Percentiles rank a stretch among this genome's conserved stretches.
phyloP scores from a whole-genome alignment of 306 rosid genomes.

The Fragaria nilgerrensis region DNA sequence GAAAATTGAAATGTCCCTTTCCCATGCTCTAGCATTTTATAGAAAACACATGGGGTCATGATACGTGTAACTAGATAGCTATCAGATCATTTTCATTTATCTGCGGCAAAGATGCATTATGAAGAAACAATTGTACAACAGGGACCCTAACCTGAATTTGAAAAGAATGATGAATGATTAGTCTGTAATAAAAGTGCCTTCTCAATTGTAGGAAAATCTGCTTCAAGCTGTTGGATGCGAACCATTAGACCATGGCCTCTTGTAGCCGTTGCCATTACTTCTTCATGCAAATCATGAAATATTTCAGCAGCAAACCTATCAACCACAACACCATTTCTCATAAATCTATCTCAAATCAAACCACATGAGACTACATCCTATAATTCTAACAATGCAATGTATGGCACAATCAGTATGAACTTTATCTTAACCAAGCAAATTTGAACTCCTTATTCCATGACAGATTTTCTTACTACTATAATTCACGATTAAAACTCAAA shows the following conservation, averaged over 20 bases:
- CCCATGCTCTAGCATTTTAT: neutral
- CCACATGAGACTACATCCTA: neutral
- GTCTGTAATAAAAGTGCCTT: constrained; percentile 69
- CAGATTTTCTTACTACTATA: neutral
- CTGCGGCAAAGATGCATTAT: neutral
- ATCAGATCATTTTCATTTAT: neutral
- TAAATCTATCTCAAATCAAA: neutral
- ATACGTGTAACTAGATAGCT: neutral
- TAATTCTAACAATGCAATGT: neutral
- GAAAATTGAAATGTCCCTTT: neutral
- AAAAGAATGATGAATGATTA: constrained; percentile 55
- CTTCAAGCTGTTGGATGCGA: constrained; percentile 96
- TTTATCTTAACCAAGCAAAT: neutral
- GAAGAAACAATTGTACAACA: constrained; percentile 13
- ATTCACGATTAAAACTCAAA: neutral
- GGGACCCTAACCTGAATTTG: constrained; percentile 62
- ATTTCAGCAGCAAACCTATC: constrained; percentile 92
- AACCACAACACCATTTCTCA: constrained; percentile 4
- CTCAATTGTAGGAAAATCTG: constrained; percentile 89
- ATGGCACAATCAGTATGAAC: neutral
- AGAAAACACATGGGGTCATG: neutral
- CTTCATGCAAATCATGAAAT: constrained; percentile 94
- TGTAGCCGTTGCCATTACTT: constrained; percentile 80
- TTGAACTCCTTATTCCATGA: neutral
- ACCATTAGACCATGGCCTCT: constrained; percentile 78